Evolutionary conservation across 1,139 yeast species (phyloP).

Genomic region (Diutina sp.): DNA sequence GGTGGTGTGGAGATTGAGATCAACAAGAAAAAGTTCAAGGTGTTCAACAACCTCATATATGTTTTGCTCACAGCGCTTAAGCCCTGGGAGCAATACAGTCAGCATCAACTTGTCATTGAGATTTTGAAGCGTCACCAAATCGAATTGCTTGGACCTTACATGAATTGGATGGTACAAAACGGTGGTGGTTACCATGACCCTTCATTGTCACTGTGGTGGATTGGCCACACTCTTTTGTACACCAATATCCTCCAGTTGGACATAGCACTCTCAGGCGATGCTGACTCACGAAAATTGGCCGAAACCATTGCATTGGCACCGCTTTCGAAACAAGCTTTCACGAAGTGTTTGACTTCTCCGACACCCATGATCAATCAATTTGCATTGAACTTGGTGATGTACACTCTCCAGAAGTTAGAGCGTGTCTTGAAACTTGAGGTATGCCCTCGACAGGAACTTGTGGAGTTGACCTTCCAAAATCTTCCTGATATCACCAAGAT

Average conservation of each 20-base stretch:
- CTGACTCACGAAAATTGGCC: slow-evolving; percentile 12
- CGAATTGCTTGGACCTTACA: slow-evolving; percentile 67
- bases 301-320: slow-evolving; percentile 60
- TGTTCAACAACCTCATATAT: slow-evolving; percentile 57
- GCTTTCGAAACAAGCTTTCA: slow-evolving; percentile 43
- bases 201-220: slow-evolving; percentile 66
- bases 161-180: slow-evolving; percentile 38
- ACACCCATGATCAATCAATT: slow-evolving; percentile 52
- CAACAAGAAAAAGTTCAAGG: slow-evolving; percentile 37
- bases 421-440: slow-evolving; percentile 6
- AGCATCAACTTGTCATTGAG: slow-evolving; percentile 41
- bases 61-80: slow-evolving; percentile 52
- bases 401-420: slow-evolving; percentile 39
- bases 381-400: slow-evolving; percentile 45
- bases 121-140: slow-evolving; percentile 38
- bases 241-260: slow-evolving; percentile 36
- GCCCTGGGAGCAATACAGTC: slow-evolving; percentile 69
- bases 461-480: slow-evolving; percentile 16
- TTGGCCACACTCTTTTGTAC: slow-evolving; percentile 55
- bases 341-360: slow-evolving; percentile 44
- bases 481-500: slow-evolving; percentile 18
- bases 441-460: slow-evolving; percentile 12
- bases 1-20: slow-evolving; percentile 21
- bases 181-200: slow-evolving; percentile 60
- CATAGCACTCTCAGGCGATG: background rate